Evolutionary conservation across 257 asterid species (phyloP).

Genomic region (Mentha longifolia): DNA sequence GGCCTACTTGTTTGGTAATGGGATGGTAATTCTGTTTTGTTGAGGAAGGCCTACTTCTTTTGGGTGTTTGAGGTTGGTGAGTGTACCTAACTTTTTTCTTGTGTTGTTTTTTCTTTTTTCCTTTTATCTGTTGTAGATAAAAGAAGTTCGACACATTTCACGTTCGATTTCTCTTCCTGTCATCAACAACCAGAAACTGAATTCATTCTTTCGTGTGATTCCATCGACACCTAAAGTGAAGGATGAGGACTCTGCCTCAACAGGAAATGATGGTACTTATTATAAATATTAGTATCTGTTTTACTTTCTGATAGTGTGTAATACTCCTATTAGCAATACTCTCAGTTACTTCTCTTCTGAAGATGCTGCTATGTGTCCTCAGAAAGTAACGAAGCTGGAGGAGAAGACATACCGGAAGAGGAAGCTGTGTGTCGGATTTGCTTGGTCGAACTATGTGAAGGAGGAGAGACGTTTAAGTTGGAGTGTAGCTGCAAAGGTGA

Average conservation of each 20-base stretch:
- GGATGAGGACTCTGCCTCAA: conserved; percentile 48
- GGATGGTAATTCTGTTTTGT: conserved; percentile 3
- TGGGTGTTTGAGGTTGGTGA: conserved; percentile 17
- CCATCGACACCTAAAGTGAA: conserved; percentile 70
- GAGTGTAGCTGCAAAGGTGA: conserved; percentile 98
- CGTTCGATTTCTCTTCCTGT: conserved; percentile 81
- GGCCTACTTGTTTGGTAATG: conserved; percentile 10
- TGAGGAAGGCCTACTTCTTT: conserved; percentile 8
- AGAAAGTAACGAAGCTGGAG: conserved; percentile 62
- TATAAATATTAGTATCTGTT: neutral
- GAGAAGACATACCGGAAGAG: conserved; percentile 85
- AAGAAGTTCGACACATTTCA: conserved; percentile 54
- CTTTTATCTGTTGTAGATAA: conserved; percentile 49
- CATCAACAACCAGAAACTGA: conserved; percentile 55
- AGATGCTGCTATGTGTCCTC: conserved; percentile 20
- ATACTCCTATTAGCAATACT: neutral
- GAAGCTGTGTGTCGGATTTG: conserved; percentile 95
- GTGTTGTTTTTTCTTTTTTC: conserved; percentile 4
- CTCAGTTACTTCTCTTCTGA: neutral
- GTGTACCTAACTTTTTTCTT: conserved; percentile 11
- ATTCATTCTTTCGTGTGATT: conserved; percentile 79
- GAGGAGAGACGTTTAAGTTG: conserved; percentile 91
- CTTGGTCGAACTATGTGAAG: conserved; percentile 82
- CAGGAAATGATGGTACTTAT: conserved; percentile 53
- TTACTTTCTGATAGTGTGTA: neutral